phyloP scores from a whole-genome alignment of 2,329 filamentous ascomycete genomes.

The Raffaelea ambrosiae region DNA sequence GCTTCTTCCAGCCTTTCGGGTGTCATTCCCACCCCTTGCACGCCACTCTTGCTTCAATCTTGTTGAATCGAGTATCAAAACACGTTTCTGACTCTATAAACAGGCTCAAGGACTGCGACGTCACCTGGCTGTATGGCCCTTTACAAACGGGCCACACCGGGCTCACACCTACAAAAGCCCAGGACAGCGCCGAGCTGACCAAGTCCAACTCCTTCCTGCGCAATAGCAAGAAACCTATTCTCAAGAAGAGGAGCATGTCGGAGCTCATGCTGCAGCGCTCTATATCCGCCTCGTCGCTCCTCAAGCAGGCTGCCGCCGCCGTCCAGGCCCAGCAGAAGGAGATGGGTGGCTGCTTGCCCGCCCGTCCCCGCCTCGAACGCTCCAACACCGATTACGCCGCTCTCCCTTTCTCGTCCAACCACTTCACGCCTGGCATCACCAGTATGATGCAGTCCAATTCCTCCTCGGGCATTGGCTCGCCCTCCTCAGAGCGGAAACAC shows the following conservation, averaged over 20 bases:
- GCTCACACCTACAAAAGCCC: slow-evolving; percentile 34
- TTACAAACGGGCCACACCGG: slow-evolving; percentile 63
- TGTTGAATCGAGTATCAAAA: slow-evolving; percentile 18
- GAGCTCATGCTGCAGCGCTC: slow-evolving; percentile 90
- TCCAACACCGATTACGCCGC: slow-evolving; percentile 61
- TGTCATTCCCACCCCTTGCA: background rate
- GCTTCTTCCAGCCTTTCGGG: background rate
- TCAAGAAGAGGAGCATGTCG: slow-evolving; percentile 95
- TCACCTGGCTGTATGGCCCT: slow-evolving; percentile 95
- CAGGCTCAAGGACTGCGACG: slow-evolving; percentile 94
- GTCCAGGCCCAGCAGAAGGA: slow-evolving; percentile 72
- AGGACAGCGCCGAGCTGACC: slow-evolving; percentile 34
- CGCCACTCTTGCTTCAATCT: background rate
- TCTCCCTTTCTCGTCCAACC: slow-evolving; percentile 54
- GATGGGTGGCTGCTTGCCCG: slow-evolving; percentile 31
- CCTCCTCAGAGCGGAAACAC: slow-evolving; percentile 65
- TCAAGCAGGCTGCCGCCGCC: slow-evolving; percentile 82
- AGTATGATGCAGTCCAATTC: slow-evolving; percentile 58
- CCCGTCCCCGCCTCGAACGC: slow-evolving; percentile 50
- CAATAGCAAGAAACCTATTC: slow-evolving; percentile 76
- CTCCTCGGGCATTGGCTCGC: slow-evolving; percentile 60
- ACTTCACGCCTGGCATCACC: slow-evolving; percentile 52
- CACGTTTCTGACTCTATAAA: background rate
- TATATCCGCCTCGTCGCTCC: slow-evolving; percentile 74
- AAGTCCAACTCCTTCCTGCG: slow-evolving; percentile 54